A percentile compares a stretch with the other conserved stretches of the same genome.
phyloP scores from a whole-genome alignment of 176 grass and related monocot genomes.

The Calamus simplicifolius region DNA sequence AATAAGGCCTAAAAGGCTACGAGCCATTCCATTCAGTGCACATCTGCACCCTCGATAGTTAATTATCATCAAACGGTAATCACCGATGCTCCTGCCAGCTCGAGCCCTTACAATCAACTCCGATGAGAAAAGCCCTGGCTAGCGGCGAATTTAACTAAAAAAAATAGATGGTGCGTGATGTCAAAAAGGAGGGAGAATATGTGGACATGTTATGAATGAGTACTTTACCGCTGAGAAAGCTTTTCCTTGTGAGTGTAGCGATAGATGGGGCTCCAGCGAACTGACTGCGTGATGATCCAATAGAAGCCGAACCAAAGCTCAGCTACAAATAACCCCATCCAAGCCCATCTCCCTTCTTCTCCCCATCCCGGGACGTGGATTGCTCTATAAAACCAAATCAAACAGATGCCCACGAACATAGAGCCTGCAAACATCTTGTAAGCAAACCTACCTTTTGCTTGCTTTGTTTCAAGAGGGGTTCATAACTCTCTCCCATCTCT shows the following conservation, averaged over 20 bases:
- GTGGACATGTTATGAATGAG: no score
- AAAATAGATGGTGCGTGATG: no score
- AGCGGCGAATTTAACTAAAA: no score
- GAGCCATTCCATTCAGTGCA: no score
- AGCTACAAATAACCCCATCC: slow-evolving; percentile 33
- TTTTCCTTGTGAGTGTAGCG: slow-evolving; percentile 45
- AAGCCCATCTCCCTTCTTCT: slow-evolving; percentile 46
- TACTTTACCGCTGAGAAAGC: slow-evolving; percentile 32
- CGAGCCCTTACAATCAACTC: no score
- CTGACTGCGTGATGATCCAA: slow-evolving; percentile 63
- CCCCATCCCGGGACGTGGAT: slow-evolving; percentile 34
- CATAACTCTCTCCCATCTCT: slow-evolving; percentile 26
- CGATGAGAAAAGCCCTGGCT: no score
- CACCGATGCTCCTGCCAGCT: no score
- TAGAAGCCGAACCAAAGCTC: slow-evolving; percentile 82
- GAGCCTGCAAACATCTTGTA: slow-evolving; percentile 56
- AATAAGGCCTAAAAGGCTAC: no score
- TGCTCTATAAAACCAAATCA: slow-evolving; percentile 61
- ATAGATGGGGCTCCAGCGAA: slow-evolving; percentile 52
- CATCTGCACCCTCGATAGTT: no score
- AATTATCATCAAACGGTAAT: no score
- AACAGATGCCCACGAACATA: slow-evolving; percentile 30
- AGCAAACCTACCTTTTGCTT: slow-evolving; percentile 23
- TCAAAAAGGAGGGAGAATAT: no score
- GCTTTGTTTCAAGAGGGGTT: slow-evolving; percentile 32